A percentile compares a stretch with the other conserved stretches of the same genome.
Conservation (phyloP, 345 rosid genomes). For the Eucalyptus shirleyi region DNA sequence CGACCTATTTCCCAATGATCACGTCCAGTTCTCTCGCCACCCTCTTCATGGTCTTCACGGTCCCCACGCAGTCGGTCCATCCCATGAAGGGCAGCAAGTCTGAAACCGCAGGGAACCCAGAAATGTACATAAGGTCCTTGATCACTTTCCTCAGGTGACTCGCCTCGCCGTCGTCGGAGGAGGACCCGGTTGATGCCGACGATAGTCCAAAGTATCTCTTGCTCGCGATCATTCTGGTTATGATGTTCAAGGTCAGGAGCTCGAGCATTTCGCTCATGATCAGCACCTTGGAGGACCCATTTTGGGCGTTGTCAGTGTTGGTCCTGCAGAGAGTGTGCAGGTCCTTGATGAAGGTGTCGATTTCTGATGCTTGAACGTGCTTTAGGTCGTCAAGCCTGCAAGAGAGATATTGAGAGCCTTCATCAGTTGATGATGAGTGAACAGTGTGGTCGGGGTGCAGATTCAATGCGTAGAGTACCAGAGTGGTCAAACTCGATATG, state of each 20-base stretch:
- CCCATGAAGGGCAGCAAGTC: slow-evolving; percentile 47
- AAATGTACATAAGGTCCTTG: slow-evolving; percentile 9
- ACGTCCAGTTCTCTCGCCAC: slow-evolving; percentile 30
- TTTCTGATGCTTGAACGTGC: slow-evolving; percentile 27
- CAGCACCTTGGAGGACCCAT: neutral
- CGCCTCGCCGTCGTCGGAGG: slow-evolving; percentile 15
- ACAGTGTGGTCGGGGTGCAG: neutral
- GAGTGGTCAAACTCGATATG: neutral
- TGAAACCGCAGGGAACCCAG: slow-evolving; percentile 16
- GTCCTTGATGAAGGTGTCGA: slow-evolving; percentile 20
- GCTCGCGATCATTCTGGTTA: slow-evolving; percentile 31
- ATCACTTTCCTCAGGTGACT: slow-evolving; percentile 26
- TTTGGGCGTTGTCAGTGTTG: neutral
- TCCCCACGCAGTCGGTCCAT: slow-evolving; percentile 34
- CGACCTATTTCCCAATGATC: slow-evolving; percentile 29
- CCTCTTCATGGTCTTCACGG: slow-evolving; percentile 30
- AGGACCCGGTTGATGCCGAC: neutral
- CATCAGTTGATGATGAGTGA: neutral
- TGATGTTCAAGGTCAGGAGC: slow-evolving; percentile 37
- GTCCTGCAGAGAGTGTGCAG: neutral
- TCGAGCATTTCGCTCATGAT: slow-evolving; percentile 24
- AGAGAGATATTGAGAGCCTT: neutral
- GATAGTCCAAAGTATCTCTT: slow-evolving; percentile 13
- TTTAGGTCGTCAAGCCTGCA: neutral
- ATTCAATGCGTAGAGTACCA: neutral